Percentiles rank a stretch among this genome's conserved stretches.
These are phyloP conservation scores for Cytospora piceicola DNA, from an alignment of 2,329 filamentous ascomycete genomes.

Conservation along the genomic window DNA sequence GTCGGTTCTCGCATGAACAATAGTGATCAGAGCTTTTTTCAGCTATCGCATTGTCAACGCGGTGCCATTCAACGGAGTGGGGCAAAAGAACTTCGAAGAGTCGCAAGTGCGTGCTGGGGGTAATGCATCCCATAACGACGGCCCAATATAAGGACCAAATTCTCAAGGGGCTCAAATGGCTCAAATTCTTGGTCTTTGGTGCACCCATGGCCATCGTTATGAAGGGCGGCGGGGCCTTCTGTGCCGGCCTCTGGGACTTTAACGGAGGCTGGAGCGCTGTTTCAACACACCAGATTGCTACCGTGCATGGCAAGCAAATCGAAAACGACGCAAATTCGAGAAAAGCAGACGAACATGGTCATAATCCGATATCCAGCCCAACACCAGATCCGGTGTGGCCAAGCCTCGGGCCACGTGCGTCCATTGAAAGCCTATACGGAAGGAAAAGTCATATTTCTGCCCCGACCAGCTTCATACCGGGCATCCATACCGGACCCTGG, in stretches of 20 bases:
- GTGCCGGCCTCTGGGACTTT: slow-evolving; percentile 38
- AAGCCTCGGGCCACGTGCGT: slow-evolving; percentile 18
- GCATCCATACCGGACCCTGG: neutral
- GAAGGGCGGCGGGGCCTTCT: slow-evolving; percentile 34
- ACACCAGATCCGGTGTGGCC: slow-evolving; percentile 4
- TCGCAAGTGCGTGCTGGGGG: neutral
- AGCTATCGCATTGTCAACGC: neutral
- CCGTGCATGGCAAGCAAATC: slow-evolving; percentile 17
- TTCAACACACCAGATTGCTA: slow-evolving; percentile 38
- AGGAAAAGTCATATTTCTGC: neutral
- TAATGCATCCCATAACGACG: neutral
- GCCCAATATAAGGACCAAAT: neutral
- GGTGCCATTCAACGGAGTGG: neutral
- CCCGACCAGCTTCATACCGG: neutral
- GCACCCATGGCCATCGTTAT: slow-evolving; percentile 22
- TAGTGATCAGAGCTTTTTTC: neutral
- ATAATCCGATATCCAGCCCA: slow-evolving; percentile 8
- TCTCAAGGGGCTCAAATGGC: slow-evolving; percentile 4
- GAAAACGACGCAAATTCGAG: slow-evolving; percentile 8
- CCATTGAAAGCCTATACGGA: slow-evolving; percentile 1
- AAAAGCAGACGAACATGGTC: slow-evolving; percentile 7
- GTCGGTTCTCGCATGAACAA: slow-evolving; percentile 10
- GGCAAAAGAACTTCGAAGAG: neutral
- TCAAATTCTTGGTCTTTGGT: slow-evolving; percentile 15
- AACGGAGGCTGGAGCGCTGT: slow-evolving; percentile 40